A percentile compares a stretch with the other conserved stretches of the same genome.
These are phyloP conservation scores for Whalleya microplaca DNA, from an alignment of 2,329 filamentous ascomycete genomes.

Conservation along the genomic window DNA sequence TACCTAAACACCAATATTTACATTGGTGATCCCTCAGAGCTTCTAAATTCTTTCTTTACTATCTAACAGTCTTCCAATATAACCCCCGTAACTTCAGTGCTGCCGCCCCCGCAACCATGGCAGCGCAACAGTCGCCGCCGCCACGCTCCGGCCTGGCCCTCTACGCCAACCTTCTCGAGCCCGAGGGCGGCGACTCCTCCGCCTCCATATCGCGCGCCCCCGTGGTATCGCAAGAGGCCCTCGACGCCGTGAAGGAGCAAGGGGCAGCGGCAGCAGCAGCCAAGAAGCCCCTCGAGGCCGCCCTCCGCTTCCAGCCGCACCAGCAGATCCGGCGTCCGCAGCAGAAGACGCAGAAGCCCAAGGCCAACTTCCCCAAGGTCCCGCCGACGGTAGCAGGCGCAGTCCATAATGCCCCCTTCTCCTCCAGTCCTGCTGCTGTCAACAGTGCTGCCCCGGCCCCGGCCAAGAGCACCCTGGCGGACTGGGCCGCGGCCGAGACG, in stretches of 20 bases:
- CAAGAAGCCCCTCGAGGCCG: constrained; percentile 67
- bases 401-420: constrained; percentile 23
- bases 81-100: neutral
- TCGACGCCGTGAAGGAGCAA: constrained; percentile 48
- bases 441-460: constrained; percentile 31
- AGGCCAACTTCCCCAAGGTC: constrained; percentile 59
- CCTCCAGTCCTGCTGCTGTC: constrained; percentile 35
- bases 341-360: constrained; percentile 61
- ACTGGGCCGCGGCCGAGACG: constrained; percentile 79
- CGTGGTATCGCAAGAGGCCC: constrained; percentile 67
- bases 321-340: constrained; percentile 72
- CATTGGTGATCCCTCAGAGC: neutral
- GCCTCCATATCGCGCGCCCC: constrained; percentile 79
- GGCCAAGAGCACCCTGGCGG: constrained; percentile 73
- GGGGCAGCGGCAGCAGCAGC: constrained; percentile 54
- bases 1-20: neutral
- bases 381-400: constrained; percentile 28
- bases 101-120: constrained; percentile 20
- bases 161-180: constrained; percentile 82
- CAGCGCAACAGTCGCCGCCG: constrained; percentile 39
- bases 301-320: constrained; percentile 79
- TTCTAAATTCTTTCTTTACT: neutral
- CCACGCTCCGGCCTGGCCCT: constrained; percentile 65
- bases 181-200: constrained; percentile 48
- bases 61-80: neutral